phyloP scores from a whole-genome alignment of 139 green algal genomes.

The Tetradesmus lagerheimii region DNA sequence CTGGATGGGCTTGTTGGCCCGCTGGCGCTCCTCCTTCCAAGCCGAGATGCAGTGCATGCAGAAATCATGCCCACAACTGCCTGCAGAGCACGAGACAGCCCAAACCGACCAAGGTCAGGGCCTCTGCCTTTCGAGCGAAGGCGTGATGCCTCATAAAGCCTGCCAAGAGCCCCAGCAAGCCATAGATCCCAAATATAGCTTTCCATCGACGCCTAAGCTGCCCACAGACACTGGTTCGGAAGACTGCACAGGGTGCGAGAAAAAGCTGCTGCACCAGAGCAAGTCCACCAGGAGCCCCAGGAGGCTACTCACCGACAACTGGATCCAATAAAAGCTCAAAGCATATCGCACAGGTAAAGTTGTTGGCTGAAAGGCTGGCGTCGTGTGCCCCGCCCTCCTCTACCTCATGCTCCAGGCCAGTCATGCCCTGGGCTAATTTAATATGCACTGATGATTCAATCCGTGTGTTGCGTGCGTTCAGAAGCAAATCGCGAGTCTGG shows the following conservation, averaged over 20 bases:
- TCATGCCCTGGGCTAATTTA: neutral
- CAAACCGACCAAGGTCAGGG: neutral
- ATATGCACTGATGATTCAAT: neutral
- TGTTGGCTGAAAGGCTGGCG: neutral
- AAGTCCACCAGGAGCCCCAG: neutral
- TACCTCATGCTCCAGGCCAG: neutral
- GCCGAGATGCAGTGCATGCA: constrained; percentile 55
- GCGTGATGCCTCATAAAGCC: neutral
- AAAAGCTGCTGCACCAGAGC: neutral
- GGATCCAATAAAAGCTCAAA: constrained; percentile 54
- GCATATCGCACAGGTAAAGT: constrained; percentile 45
- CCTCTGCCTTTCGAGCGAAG: neutral
- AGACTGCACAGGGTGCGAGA: neutral
- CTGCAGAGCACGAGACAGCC: neutral
- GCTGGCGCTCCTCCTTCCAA: constrained; percentile 45
- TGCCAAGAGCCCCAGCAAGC: neutral
- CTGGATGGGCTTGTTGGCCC: constrained; percentile 34
- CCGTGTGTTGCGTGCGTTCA: neutral
- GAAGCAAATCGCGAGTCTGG: neutral
- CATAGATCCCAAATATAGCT: neutral
- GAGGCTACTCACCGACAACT: constrained; percentile 47
- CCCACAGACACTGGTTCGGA: neutral
- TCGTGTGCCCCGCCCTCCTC: neutral
- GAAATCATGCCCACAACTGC: constrained; percentile 56
- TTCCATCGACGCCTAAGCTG: neutral